Percentiles rank a stretch among this genome's conserved stretches.
These are phyloP conservation scores for Leishmania tropica DNA, from an alignment of 208 protist genomes.

Conservation along the genomic window DNA sequence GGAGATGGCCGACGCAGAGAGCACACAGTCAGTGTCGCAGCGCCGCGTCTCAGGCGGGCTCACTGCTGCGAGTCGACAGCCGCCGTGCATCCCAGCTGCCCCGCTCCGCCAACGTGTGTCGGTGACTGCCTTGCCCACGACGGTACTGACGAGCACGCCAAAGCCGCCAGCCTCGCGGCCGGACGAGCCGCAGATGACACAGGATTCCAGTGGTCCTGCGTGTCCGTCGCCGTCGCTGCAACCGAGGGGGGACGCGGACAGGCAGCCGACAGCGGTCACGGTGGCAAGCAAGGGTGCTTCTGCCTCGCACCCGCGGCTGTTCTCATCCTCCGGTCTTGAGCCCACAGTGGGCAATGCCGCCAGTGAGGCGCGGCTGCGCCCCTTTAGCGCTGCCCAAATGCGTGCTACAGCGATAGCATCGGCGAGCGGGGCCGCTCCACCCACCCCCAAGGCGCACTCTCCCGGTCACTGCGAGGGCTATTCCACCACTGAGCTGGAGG, in stretches of 20 bases:
- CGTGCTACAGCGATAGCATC: neutral
- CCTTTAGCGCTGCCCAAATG: neutral
- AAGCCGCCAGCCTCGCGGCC: neutral
- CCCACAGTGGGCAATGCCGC: neutral
- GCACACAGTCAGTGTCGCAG: neutral
- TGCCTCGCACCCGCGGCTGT: neutral
- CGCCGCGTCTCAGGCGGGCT: conserved; percentile 4
- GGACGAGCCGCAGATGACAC: neutral
- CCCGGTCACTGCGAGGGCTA: conserved; percentile 31
- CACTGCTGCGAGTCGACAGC: neutral
- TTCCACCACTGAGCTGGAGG: conserved; percentile 55
- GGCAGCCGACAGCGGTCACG: neutral
- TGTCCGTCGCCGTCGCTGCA: neutral
- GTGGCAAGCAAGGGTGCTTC: neutral
- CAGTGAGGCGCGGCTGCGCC: conserved; percentile 12
- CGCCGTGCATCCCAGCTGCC: neutral
- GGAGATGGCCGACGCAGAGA: neutral
- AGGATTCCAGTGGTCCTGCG: neutral
- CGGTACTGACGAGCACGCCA: neutral
- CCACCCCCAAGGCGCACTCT: conserved; percentile 8
- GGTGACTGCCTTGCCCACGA: neutral
- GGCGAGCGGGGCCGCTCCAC: neutral
- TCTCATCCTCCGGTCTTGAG: conserved; percentile 3
- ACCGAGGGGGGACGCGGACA: conserved; percentile 1
- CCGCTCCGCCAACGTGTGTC: conserved; percentile 5